Conservation (phyloP, 1,139 yeast species). For the Casaregolazyma suthepensis region DNA sequence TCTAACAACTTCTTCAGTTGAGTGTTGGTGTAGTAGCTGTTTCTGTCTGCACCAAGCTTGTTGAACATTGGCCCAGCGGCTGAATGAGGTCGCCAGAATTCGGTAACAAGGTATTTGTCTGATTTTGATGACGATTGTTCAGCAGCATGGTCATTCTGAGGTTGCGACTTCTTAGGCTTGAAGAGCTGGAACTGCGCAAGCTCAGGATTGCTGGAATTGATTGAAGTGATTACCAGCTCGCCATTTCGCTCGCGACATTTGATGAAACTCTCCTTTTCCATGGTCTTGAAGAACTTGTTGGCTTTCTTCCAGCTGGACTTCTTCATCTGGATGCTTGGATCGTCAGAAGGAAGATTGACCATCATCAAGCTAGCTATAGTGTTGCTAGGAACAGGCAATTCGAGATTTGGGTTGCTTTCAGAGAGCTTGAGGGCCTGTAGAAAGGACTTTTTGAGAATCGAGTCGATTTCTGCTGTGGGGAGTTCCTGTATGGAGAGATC, state of each 20-base stretch:
- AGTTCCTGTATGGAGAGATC: slow-evolving; percentile 11
- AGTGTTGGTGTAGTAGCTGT: slow-evolving; percentile 43
- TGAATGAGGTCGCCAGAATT: slow-evolving; percentile 27
- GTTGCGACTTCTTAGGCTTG: slow-evolving; percentile 31
- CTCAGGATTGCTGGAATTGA: slow-evolving; percentile 45
- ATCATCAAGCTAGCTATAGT: slow-evolving; percentile 61
- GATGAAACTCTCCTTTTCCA: slow-evolving; percentile 67
- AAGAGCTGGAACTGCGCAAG: slow-evolving; percentile 62
- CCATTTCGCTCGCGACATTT: slow-evolving; percentile 73
- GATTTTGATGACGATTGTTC: slow-evolving; percentile 11
- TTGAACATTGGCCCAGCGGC: slow-evolving; percentile 39
- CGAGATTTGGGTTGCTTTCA: slow-evolving; percentile 51
- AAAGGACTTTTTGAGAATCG: slow-evolving; percentile 62
- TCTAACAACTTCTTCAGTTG: slow-evolving; percentile 51
- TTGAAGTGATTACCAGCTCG: slow-evolving; percentile 52
- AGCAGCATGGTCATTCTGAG: neutral
- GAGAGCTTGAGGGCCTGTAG: slow-evolving; percentile 62
- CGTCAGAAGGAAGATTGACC: slow-evolving; percentile 63
- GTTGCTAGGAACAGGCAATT: slow-evolving; percentile 50
- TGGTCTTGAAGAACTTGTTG: slow-evolving; percentile 73
- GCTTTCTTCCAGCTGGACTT: slow-evolving; percentile 88
- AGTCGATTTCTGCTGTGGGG: slow-evolving; percentile 59
- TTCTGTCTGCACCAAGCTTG: slow-evolving; percentile 35
- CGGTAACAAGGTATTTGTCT: slow-evolving; percentile 15
- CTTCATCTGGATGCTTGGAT: slow-evolving; percentile 59